Evolutionary conservation across 2,329 filamentous ascomycete genomes (phyloP).

Genomic region (Juglanconis oblonga): DNA sequence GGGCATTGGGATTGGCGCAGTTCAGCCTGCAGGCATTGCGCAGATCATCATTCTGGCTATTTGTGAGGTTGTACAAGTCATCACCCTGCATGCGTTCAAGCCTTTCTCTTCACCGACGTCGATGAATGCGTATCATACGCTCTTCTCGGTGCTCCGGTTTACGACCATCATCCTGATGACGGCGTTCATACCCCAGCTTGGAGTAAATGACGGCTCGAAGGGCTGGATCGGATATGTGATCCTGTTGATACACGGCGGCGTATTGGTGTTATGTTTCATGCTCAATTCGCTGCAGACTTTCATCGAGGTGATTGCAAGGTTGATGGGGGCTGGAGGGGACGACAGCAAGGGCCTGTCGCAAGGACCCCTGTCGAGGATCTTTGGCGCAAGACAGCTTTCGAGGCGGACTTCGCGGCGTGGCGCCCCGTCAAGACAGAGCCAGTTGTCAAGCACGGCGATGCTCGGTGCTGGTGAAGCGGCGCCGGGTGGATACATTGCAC

Average conservation of each 20-base stretch:
- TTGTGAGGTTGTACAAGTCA: constrained; percentile 85
- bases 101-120: constrained; percentile 89
- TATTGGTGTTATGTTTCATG: constrained; percentile 88
- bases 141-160: constrained; percentile 77
- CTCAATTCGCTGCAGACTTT: constrained; percentile 88
- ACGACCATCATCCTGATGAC: constrained; percentile 73
- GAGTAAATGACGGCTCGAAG: constrained; percentile 73
- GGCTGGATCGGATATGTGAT: constrained; percentile 97
- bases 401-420: constrained; percentile 64
- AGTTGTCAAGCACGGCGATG: constrained; percentile 80
- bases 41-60: constrained; percentile 91
- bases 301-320: constrained; percentile 79
- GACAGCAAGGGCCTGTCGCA: constrained; percentile 66
- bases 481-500: constrained; percentile 57
- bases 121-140: constrained; percentile 93
- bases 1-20: constrained; percentile 85
- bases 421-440: constrained; percentile 70
- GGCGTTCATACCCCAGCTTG: constrained; percentile 80
- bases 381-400: constrained; percentile 85
- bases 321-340: constrained; percentile 79
- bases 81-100: constrained; percentile 84
- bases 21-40: constrained; percentile 89
- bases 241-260: constrained; percentile 77
- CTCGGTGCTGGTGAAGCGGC: constrained; percentile 65
- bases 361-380: constrained; percentile 85